These are phyloP conservation scores for Microsporum canis DNA, from an alignment of 2,329 filamentous ascomycete species.

Conservation along the genomic window DNA sequence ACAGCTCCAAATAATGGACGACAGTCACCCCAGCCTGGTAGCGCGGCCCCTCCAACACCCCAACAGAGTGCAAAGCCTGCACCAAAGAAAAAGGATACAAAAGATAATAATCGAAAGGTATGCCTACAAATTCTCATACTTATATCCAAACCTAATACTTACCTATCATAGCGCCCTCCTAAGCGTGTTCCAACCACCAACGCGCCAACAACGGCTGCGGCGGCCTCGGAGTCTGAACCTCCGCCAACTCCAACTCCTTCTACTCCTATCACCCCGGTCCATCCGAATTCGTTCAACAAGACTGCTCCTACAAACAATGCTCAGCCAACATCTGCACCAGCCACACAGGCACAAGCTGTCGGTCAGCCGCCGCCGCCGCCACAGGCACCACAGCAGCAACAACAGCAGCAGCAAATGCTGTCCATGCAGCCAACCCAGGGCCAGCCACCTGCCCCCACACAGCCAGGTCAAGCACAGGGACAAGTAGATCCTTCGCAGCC, in stretches of 20 bases:
- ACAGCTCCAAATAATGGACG: conserved; percentile 30
- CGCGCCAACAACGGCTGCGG: conserved; percentile 31
- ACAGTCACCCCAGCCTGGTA: conserved; percentile 34
- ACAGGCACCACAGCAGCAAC: conserved; percentile 17
- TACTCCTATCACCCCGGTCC: conserved; percentile 39
- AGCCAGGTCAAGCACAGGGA: conserved; percentile 15
- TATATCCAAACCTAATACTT: conserved; percentile 13
- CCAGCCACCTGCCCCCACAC: conserved; percentile 16
- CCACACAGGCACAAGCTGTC: conserved; percentile 16
- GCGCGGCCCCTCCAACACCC: conserved; percentile 49
- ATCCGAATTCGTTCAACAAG: conserved; percentile 36
- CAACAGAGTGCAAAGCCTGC: conserved; percentile 48
- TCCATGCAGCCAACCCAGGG: conserved; percentile 9
- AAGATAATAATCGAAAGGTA: conserved; percentile 44
- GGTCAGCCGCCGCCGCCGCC: conserved; percentile 15
- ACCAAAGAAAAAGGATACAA: conserved; percentile 49
- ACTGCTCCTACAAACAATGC: conserved; percentile 23
- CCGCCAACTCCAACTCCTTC: conserved; percentile 39
- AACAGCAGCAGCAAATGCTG: conserved; percentile 16
- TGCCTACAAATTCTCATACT: conserved; percentile 3
- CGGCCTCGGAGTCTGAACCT: conserved; percentile 37
- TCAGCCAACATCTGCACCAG: conserved; percentile 18
- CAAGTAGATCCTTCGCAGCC: conserved; percentile 19
- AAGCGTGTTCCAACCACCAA: conserved; percentile 34
- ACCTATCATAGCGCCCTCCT: conserved; percentile 26